A percentile compares a stretch with the other conserved stretches of the same genome.
These are phyloP conservation scores for Saccharomyces hybrid DNA, from an alignment of 1,139 yeast genomes.

Conservation along the genomic window DNA sequence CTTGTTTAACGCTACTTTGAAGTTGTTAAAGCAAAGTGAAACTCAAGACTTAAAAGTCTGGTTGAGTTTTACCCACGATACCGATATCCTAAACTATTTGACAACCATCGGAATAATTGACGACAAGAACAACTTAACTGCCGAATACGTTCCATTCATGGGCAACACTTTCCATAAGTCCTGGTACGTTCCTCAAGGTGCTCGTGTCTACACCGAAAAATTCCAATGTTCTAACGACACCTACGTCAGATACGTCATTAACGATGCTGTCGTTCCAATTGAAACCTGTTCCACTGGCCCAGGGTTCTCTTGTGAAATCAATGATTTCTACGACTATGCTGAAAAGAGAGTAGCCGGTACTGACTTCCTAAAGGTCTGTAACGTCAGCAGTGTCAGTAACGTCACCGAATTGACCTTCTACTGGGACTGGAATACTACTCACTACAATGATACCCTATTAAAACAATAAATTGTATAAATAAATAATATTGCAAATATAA, in stretches of 20 bases:
- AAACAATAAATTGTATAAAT: not conserved
- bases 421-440: constrained; percentile 24
- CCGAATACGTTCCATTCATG: constrained; percentile 39
- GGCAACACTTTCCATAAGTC: constrained; percentile 16
- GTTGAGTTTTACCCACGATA: constrained; percentile 53
- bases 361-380: constrained; percentile 35
- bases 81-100: constrained; percentile 45
- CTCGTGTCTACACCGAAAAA: constrained; percentile 47
- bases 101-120: constrained; percentile 47
- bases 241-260: constrained; percentile 48
- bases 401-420: constrained; percentile 22
- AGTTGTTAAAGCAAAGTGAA: constrained; percentile 22
- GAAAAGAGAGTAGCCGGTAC: constrained; percentile 33
- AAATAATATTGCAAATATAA: not conserved
- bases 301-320: constrained; percentile 49
- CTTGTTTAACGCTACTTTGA: constrained; percentile 40
- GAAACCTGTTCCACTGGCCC: constrained; percentile 50
- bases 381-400: constrained; percentile 17
- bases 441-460: constrained; percentile 3
- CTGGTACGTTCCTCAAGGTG: constrained; percentile 48
- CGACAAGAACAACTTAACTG: constrained; percentile 16
- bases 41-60: constrained; percentile 30
- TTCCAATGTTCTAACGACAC: constrained; percentile 33
- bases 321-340: constrained; percentile 36
- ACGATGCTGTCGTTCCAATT: constrained; percentile 56